Percentiles rank a stretch among this genome's conserved stretches.
phyloP scores from a whole-genome alignment of 495 filamentous ascomycete genomes.

The Hyaloscypha bicolor region DNA sequence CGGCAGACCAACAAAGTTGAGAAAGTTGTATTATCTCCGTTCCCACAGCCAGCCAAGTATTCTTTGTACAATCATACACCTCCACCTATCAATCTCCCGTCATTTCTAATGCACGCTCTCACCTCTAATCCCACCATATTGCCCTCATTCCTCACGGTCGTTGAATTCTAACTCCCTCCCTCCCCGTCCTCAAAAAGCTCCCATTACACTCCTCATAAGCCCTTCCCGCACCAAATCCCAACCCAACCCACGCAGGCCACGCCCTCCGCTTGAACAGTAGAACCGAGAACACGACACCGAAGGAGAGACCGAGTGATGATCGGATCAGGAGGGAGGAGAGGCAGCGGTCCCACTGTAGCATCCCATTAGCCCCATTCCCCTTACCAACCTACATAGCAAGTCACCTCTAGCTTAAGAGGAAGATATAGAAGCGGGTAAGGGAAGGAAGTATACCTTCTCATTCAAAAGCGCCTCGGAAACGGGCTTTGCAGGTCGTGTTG shows the following conservation, averaged over 20 bases:
- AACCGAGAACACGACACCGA: slow-evolving; percentile 97
- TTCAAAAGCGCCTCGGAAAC: slow-evolving; percentile 93
- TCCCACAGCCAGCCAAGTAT: slow-evolving; percentile 14
- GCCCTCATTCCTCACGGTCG: slow-evolving; percentile 21
- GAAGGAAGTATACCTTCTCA: slow-evolving; percentile 73
- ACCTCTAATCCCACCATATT: background rate
- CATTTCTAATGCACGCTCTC: slow-evolving; percentile 4
- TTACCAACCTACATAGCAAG: background rate
- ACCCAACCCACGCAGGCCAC: slow-evolving; percentile 90
- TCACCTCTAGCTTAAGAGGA: background rate
- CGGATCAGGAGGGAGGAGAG: slow-evolving; percentile 95
- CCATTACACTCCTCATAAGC: slow-evolving; percentile 92
- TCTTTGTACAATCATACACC: slow-evolving; percentile 34
- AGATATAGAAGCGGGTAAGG: background rate
- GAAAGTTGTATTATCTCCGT: slow-evolving; percentile 10
- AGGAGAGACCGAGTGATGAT: slow-evolving; percentile 88
- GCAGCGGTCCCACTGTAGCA: slow-evolving; percentile 89
- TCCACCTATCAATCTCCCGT: slow-evolving; percentile 2
- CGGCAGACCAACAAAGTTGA: background rate
- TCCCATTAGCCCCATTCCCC: slow-evolving; percentile 1
- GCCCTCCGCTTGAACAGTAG: slow-evolving; percentile 96
- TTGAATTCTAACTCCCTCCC: slow-evolving; percentile 31
- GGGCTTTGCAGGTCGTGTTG: slow-evolving; percentile 64
- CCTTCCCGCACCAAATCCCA: slow-evolving; percentile 92
- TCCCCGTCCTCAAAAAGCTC: slow-evolving; percentile 47